Conservation (phyloP, 768 basidiomycete genomes). For the Kwoniella dendrophila region DNA sequence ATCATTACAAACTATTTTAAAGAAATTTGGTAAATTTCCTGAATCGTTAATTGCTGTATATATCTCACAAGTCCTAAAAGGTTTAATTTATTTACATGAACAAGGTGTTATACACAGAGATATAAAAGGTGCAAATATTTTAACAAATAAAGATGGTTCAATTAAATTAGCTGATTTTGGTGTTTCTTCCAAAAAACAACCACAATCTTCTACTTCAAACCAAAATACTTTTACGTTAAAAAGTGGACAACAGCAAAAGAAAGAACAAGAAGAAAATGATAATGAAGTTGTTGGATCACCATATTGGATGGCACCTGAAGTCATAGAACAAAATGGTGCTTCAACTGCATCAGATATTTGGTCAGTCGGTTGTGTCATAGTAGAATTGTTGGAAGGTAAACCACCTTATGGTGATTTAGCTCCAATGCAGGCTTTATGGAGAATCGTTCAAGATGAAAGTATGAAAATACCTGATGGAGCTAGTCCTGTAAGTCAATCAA, state of each 20-base stretch:
- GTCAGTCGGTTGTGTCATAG: conserved; percentile 96
- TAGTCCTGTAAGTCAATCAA: conserved; percentile 65
- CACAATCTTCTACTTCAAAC: not conserved
- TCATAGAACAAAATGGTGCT: conserved; percentile 96
- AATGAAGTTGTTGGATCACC: conserved; percentile 95
- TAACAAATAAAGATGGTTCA: conserved; percentile 97
- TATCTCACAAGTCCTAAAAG: conserved; percentile 93
- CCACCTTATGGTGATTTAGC: conserved; percentile 95
- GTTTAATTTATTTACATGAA: conserved; percentile 94
- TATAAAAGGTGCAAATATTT: conserved; percentile 98
- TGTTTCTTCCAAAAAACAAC: conserved; percentile 77
- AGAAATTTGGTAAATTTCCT: conserved; percentile 97
- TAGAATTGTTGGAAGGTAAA: conserved; percentile 86
- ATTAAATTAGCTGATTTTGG: conserved; percentile 99
- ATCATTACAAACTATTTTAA: conserved; percentile 89
- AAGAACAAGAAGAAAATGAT: conserved; percentile 57
- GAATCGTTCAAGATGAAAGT: conserved; percentile 97
- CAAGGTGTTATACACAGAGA: conserved; percentile 99
- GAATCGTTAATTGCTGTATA: conserved; percentile 95
- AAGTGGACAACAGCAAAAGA: not conserved
- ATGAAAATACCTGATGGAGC: conserved; percentile 96
- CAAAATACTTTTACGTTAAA: conserved; percentile 62
- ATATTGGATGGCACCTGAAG: conserved; percentile 99
- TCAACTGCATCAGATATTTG: conserved; percentile 97
- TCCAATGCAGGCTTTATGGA: conserved; percentile 97